Conservation (phyloP, 2,329 filamentous ascomycete species). For the Sporothrix sp. region DNA sequence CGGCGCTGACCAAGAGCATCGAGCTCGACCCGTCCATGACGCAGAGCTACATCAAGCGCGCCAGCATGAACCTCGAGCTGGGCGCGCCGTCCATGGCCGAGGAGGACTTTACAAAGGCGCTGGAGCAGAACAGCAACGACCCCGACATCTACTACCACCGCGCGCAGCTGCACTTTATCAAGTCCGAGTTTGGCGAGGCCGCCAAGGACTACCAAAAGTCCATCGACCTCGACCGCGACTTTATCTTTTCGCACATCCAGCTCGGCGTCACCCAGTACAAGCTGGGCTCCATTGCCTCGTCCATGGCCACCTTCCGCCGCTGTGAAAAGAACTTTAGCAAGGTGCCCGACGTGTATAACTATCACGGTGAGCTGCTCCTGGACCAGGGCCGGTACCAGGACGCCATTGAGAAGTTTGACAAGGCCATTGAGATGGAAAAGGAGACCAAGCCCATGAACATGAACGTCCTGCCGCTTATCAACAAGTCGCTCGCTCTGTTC, state of each 20-base stretch:
- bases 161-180: constrained; percentile 96
- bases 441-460: constrained; percentile 86
- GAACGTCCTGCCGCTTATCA: constrained; percentile 95
- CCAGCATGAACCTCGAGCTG: constrained; percentile 93
- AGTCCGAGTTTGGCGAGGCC: constrained; percentile 82
- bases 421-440: constrained; percentile 97
- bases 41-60: constrained; percentile 97
- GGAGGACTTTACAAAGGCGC: constrained; percentile 76
- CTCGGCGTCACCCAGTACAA: constrained; percentile 99
- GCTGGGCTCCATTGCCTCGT: constrained; percentile 95
- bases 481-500: constrained; percentile 94
- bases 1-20: constrained; percentile 85
- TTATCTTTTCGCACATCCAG: constrained; percentile 99
- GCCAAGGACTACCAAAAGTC: constrained; percentile 99
- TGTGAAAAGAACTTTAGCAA: constrained; percentile 98
- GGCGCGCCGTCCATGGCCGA: constrained; percentile 80
- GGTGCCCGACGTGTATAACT: constrained; percentile 97
- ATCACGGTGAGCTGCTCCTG: constrained; percentile 92
- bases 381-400: constrained; percentile 95
- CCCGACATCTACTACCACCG: constrained; percentile 99
- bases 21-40: constrained; percentile 80
- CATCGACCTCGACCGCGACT: constrained; percentile 88
- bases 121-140: constrained; percentile 75
- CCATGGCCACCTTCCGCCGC: constrained; percentile 94
- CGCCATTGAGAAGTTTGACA: constrained; percentile 96